Evolutionary conservation across 169 alveolate species (phyloP), one percentile per base, ranked within the genome.

Genomic region (Perkinsus chesapeaki): DNA sequence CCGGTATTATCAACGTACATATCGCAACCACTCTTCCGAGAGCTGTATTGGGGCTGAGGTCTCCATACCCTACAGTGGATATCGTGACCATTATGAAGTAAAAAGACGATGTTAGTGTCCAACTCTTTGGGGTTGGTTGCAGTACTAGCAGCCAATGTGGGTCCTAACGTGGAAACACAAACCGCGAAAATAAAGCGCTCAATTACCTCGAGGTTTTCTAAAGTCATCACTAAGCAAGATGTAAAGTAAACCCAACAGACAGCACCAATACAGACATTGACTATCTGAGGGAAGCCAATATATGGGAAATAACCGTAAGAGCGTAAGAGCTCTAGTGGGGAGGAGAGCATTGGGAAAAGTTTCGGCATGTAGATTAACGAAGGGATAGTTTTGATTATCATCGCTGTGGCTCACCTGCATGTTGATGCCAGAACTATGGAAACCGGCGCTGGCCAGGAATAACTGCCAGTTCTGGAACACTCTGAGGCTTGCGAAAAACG

Each of bases 41-140:
- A 12, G 23, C 82, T 60, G 82, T 60, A 16, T 34, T 60, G 31
- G 95, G 95, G 73, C 94, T 73, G 43, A 90, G 93, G 73, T 94
- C 95, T 34, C 95, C 95, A 94, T 94, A 94, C 31, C 95, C 95
- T 12, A 94, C 95, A 0, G 95, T 94, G 39, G 95, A 92, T 34
- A 94, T 94, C 36, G 95, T 94, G 36, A 94, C 93, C 37, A 94
- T 94, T 34, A 94, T 94, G 91, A 73, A 94, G 91, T 94, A 94
- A 72, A 94, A 72, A 39, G 82, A 60, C 27, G 82, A 60, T 27
- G 82, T 60, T 16, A 60, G 31, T 5, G 82, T 60, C 82, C 82
- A 60, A 60, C 82, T 60, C 82, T 7, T 60, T 16, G 82, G 36
- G 27, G 82, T 60, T 3, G 82, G 82, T 16, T 60, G 82, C 37